A percentile compares a stretch with the other conserved stretches of the same genome.
These are phyloP conservation scores for Zygosaccharomyces pseudorouxii DNA, from an alignment of 805 yeast genomes.

Conservation along the genomic window DNA sequence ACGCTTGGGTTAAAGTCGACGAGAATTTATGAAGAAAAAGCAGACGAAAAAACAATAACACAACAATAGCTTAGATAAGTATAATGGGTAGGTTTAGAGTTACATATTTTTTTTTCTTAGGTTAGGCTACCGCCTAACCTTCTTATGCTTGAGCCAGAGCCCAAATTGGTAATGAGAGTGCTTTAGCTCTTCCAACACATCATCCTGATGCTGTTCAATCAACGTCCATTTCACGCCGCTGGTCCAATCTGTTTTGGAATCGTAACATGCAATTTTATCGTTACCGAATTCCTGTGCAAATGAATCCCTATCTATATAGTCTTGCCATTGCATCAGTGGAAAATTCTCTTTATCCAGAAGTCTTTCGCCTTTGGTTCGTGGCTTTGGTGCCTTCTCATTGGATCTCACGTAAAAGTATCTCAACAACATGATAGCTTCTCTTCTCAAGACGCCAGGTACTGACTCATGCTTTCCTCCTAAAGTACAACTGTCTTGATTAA, in stretches of 20 bases:
- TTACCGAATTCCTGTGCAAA: constrained; percentile 38
- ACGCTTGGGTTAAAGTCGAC: constrained; percentile 64
- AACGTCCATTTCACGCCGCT: constrained; percentile 25
- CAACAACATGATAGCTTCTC: constrained; percentile 76
- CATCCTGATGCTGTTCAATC: constrained; percentile 20
- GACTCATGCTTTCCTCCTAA: constrained; percentile 8
- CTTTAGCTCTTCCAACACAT: constrained; percentile 14
- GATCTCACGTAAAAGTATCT: constrained; percentile 82
- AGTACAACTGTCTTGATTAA: constrained; percentile 44
- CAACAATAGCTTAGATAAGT: constrained; percentile 3
- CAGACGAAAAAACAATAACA: not conserved
- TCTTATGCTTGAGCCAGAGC: constrained; percentile 12
- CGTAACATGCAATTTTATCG: constrained; percentile 13
- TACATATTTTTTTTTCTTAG: constrained; percentile 3
- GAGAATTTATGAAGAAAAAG: constrained; percentile 23
- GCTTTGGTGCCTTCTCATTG: constrained; percentile 79
- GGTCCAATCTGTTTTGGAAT: constrained; percentile 18
- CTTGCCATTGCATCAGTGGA: constrained; percentile 54
- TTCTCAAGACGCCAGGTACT: constrained; percentile 68
- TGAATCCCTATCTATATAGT: constrained; percentile 47
- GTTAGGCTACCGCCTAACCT: constrained; percentile 7
- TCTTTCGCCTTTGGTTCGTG: constrained; percentile 68
- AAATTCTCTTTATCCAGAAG: constrained; percentile 51
- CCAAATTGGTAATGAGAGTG: constrained; percentile 9
- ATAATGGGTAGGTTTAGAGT: constrained; percentile 1